These are phyloP conservation scores for Gossypium stocksii DNA, from an alignment of 345 rosid genomes.

Conservation along the genomic window DNA sequence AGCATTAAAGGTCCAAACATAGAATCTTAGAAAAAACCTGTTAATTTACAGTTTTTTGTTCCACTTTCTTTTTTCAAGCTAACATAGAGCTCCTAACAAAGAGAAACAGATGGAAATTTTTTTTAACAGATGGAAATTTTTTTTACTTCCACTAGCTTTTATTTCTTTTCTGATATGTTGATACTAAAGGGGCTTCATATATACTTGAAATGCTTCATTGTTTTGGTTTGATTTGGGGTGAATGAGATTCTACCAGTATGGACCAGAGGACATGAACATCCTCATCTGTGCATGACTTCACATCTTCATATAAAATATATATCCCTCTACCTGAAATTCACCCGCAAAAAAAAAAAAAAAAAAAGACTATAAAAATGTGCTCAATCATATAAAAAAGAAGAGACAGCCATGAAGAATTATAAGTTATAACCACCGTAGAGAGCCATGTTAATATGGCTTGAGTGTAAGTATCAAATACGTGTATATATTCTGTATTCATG, in stretches of 20 bases:
- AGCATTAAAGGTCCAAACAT: background rate
- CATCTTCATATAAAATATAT: conserved; percentile 82
- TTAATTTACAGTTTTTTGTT: background rate
- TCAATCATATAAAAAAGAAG: background rate
- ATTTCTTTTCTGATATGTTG: background rate
- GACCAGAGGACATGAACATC: conserved; percentile 93
- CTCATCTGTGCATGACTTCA: conserved; percentile 79
- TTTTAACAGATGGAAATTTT: background rate
- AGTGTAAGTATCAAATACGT: too few relatives aligned
- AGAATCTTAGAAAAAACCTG: background rate
- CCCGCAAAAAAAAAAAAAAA: background rate
- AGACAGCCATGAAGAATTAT: background rate
- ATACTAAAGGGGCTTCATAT: background rate
- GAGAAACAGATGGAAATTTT: background rate
- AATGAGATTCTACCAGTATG: conserved; percentile 74
- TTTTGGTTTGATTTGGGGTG: conserved; percentile 43
- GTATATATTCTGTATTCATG: too few relatives aligned
- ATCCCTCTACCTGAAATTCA: conserved; percentile 63
- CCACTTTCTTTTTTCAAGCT: background rate
- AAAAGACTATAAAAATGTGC: background rate
- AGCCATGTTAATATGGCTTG: too few relatives aligned
- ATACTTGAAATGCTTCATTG: conserved; percentile 22
- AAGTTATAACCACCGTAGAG: background rate
- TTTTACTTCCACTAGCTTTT: background rate
- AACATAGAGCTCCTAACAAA: background rate